A percentile compares a stretch with the other conserved stretches of the same genome.
These are phyloP conservation scores for Kazachstania bromeliacearum DNA, from an alignment of 805 yeast genomes.

Conservation along the genomic window DNA sequence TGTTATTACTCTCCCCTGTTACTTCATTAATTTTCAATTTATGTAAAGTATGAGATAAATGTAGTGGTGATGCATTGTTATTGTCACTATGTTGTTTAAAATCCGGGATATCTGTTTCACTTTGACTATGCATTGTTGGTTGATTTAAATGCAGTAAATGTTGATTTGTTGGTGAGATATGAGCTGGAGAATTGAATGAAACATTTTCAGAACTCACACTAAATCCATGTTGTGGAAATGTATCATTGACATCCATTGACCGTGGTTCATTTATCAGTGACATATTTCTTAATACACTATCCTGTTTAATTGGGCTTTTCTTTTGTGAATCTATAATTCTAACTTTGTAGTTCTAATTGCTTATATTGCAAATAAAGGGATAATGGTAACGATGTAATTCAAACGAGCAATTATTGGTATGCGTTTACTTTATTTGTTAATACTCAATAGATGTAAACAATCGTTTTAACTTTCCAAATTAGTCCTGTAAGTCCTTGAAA, in stretches of 20 bases:
- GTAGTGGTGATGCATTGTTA: conserved; percentile 4
- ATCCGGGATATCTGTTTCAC: conserved; percentile 9
- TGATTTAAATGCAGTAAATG: conserved; percentile 7
- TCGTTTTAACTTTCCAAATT: no score
- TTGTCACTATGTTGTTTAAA: not conserved
- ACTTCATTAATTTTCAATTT: conserved; percentile 10
- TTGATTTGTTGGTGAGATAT: conserved; percentile 18
- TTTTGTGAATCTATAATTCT: no score
- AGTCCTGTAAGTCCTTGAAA: no score
- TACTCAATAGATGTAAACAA: no score
- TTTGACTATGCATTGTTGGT: conserved; percentile 4
- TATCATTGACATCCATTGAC: conserved; percentile 10
- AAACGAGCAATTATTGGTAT: no score
- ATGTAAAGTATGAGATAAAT: conserved; percentile 7
- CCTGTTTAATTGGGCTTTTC: no score
- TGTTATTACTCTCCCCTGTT: conserved; percentile 5
- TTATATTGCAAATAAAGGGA: no score
- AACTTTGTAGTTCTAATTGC: no score
- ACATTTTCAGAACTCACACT: conserved; percentile 16
- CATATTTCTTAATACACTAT: not conserved
- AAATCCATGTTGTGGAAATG: conserved; percentile 14
- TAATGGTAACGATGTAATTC: no score
- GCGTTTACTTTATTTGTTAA: no score
- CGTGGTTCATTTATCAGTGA: conserved; percentile 5
- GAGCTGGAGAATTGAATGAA: conserved; percentile 12